These are phyloP conservation scores for Colletotrichum sansevieriae DNA, from an alignment of 2,329 filamentous ascomycete genomes.

Conservation along the genomic window DNA sequence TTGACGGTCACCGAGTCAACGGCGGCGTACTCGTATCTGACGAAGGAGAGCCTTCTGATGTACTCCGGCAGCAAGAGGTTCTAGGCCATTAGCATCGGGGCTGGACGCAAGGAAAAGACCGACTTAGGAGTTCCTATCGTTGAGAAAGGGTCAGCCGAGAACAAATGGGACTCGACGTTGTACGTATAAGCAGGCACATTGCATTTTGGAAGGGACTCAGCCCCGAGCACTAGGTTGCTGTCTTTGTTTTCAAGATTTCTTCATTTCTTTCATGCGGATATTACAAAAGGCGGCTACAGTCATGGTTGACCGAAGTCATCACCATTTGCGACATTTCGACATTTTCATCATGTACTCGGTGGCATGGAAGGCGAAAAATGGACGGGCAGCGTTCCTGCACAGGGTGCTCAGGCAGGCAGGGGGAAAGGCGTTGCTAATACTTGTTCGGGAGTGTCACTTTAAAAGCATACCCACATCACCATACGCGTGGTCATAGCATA, in stretches of 20 bases:
- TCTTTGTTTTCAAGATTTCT: conserved; percentile 16
- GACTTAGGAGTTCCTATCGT: neutral
- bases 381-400: conserved; percentile 20
- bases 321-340: neutral
- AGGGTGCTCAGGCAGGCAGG: conserved; percentile 7
- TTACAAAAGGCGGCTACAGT: conserved; percentile 13
- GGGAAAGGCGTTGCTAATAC: conserved; percentile 19
- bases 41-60: conserved; percentile 9
- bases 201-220: conserved; percentile 40
- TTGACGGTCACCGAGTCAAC: conserved; percentile 23
- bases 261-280: conserved; percentile 32
- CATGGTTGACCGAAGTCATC: conserved; percentile 4
- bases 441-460: conserved; percentile 12
- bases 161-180: conserved; percentile 30
- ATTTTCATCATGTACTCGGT: neutral
- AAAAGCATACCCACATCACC: conserved; percentile 18
- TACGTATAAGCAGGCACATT: conserved; percentile 40
- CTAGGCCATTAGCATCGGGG: conserved; percentile 39
- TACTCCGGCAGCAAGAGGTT: conserved; percentile 39
- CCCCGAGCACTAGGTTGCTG: conserved; percentile 21
- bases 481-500: conserved; percentile 15
- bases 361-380: conserved; percentile 7
- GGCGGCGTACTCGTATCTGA: conserved; percentile 26
- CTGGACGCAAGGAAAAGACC: neutral
- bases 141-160: conserved; percentile 1